Evolutionary conservation across 768 basidiomycete genomes (phyloP).

Genomic region (Tricholoma hemisulphureum): DNA sequence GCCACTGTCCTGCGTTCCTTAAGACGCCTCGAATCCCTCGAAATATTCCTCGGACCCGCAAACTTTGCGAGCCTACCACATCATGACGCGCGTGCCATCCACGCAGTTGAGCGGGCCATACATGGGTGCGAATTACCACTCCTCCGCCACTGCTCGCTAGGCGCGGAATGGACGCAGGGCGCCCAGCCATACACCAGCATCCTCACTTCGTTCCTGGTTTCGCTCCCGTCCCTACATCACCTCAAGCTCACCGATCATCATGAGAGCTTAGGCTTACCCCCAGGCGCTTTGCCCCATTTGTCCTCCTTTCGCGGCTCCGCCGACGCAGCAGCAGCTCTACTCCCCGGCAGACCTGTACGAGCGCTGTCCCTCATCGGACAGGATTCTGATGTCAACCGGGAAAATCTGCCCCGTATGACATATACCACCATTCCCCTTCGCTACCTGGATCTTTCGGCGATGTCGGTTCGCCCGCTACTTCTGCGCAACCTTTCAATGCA

Average conservation of each 20-base stretch:
- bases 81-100: constrained; percentile 26
- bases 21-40: constrained; percentile 49
- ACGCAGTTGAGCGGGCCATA: constrained; percentile 49
- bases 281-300: constrained; percentile 47
- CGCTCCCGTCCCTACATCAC: constrained; percentile 41
- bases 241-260: constrained; percentile 48
- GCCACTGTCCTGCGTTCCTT: constrained; percentile 36
- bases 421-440: constrained; percentile 47
- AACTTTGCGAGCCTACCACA: constrained; percentile 26
- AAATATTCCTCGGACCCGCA: constrained; percentile 50
- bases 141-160: constrained; percentile 41
- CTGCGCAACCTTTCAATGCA: constrained; percentile 54
- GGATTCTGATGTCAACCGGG: constrained; percentile 52
- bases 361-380: constrained; percentile 55
- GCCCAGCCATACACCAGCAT: constrained; percentile 40
- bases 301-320: constrained; percentile 59
- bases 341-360: constrained; percentile 62
- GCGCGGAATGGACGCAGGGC: constrained; percentile 45
- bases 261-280: constrained; percentile 38
- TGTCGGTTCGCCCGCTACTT: constrained; percentile 56
- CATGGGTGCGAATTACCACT: constrained; percentile 38
- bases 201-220: constrained; percentile 43
- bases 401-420: constrained; percentile 51
- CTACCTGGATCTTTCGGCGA: constrained; percentile 56
- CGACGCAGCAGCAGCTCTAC: constrained; percentile 53